Percentiles rank a stretch among this genome's conserved stretches.
Conservation (phyloP, 1,284 basidiomycete species). For the Volvariella surrecta region DNA sequence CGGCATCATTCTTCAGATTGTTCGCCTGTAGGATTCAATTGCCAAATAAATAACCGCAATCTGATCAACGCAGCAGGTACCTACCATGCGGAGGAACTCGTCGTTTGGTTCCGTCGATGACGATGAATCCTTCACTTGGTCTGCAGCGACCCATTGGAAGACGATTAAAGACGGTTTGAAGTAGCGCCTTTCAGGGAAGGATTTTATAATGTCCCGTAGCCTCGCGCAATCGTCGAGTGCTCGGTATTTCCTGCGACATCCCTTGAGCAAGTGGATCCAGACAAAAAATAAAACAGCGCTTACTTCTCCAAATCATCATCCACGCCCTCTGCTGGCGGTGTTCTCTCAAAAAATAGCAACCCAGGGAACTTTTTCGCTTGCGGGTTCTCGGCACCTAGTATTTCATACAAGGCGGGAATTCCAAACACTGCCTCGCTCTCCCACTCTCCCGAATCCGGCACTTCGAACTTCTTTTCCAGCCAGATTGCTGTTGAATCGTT, state of each 20-base stretch:
- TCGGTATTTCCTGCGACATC: constrained; percentile 50
- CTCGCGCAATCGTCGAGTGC: constrained; percentile 63
- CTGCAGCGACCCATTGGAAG: constrained; percentile 46
- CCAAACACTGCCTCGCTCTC: constrained; percentile 47
- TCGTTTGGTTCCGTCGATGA: constrained; percentile 14
- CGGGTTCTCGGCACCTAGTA: constrained; percentile 12
- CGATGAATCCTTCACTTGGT: constrained; percentile 15
- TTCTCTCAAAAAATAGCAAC: constrained; percentile 61
- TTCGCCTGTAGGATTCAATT: constrained; percentile 27
- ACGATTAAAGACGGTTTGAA: constrained; percentile 53
- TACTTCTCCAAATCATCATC: constrained; percentile 60
- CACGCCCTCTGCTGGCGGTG: constrained; percentile 46
- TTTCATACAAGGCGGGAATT: constrained; percentile 31
- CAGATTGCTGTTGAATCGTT: constrained; percentile 70
- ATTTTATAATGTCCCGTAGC: constrained; percentile 50
- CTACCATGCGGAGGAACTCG: constrained; percentile 46
- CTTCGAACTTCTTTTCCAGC: constrained; percentile 64
- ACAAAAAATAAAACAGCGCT: constrained; percentile 10
- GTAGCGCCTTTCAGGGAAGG: constrained; percentile 41
- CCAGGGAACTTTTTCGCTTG: constrained; percentile 47
- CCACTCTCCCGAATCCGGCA: constrained; percentile 56
- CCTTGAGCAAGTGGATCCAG: constrained; percentile 4
- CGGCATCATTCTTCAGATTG: constrained; percentile 33
- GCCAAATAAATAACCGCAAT: neutral
- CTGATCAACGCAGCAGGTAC: constrained; percentile 10